phyloP scores from a whole-genome alignment of 148 eudicot species.

The Rhododendron griersonianum region DNA sequence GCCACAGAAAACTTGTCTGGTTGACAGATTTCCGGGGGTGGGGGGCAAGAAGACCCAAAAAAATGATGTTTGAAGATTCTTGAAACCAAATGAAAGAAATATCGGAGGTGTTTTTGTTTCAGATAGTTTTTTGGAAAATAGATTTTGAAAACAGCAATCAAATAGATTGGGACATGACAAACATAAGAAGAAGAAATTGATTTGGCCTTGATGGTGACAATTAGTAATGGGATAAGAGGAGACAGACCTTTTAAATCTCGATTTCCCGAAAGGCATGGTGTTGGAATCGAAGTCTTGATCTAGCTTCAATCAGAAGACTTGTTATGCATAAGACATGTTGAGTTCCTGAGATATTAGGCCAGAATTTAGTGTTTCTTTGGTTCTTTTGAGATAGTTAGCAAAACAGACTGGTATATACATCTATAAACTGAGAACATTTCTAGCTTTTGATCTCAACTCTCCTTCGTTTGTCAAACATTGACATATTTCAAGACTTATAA shows the following conservation, averaged over 20 bases:
- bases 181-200: neutral
- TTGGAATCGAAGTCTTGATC: neutral
- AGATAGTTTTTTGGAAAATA: neutral
- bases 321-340: neutral
- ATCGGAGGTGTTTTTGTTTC: neutral
- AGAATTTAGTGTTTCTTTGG: neutral
- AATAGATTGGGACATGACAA: neutral
- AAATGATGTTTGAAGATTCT: neutral
- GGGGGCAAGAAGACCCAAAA: neutral
- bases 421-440: neutral
- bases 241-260: neutral
- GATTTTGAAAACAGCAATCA: neutral
- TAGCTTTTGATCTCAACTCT: neutral
- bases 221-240: neutral
- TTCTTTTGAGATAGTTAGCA: neutral
- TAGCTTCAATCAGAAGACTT: neutral
- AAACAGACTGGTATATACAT: neutral
- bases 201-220: neutral
- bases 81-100: neutral
- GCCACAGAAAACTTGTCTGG: neutral
- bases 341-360: neutral
- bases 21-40: neutral
- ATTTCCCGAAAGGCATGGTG: neutral
- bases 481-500: neutral
- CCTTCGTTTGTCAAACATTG: neutral